Evolutionary conservation across 1,139 yeast species (phyloP).

Genomic region (Lodderomyces beijingensis): DNA sequence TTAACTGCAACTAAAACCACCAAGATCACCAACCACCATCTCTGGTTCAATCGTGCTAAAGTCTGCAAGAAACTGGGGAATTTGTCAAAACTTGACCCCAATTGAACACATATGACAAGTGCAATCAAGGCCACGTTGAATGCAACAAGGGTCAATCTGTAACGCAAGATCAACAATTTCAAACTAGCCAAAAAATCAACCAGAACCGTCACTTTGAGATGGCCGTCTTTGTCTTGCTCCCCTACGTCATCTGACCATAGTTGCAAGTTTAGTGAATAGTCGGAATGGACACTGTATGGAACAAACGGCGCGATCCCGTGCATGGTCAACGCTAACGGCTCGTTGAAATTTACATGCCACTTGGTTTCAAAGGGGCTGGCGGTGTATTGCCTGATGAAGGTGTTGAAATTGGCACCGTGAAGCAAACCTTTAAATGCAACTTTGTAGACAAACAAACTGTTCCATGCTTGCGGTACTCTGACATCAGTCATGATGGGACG

Average conservation of each 20-base stretch:
- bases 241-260: constrained; percentile 35
- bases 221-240: constrained; percentile 20
- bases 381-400: constrained; percentile 65
- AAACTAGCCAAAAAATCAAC: constrained; percentile 45
- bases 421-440: constrained; percentile 20
- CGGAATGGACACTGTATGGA: constrained; percentile 37
- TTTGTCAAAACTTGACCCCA: constrained; percentile 23
- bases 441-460: constrained; percentile 56
- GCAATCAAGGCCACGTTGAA: constrained; percentile 46
- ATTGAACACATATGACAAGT: constrained; percentile 44
- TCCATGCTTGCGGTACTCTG: constrained; percentile 53
- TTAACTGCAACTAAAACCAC: constrained; percentile 29
- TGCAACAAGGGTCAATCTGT: constrained; percentile 58
- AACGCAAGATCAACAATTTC: constrained; percentile 55
- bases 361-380: constrained; percentile 71
- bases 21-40: constrained; percentile 14
- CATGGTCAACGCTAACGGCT: constrained; percentile 33
- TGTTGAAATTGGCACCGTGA: constrained; percentile 27
- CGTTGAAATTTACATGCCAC: constrained; percentile 56
- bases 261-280: constrained; percentile 36
- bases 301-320: constrained; percentile 82
- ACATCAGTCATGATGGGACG: constrained; percentile 41
- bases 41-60: constrained; percentile 20
- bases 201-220: constrained; percentile 21
- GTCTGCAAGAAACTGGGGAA: constrained; percentile 54